Evolutionary conservation across 352 stramenopile species (phyloP), one percentile per base, ranked within the genome.

Genomic region (Achlya hypogyna): DNA sequence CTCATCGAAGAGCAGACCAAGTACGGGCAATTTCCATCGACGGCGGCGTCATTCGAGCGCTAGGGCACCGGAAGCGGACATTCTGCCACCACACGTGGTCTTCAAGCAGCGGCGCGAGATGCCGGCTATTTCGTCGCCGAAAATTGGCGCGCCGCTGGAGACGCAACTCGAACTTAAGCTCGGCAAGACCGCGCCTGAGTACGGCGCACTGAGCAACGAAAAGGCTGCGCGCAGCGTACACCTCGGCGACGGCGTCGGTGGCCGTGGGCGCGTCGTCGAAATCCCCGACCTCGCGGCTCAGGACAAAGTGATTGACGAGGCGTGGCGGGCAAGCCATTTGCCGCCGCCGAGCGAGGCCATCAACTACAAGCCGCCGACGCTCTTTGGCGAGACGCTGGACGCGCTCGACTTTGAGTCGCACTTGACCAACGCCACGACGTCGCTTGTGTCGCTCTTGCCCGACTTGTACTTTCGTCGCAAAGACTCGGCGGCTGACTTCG

Each of bases 81-180:
- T 69, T 34, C 65, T 81, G 43, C 86, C 84, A 32, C 71, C 91
- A 31, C 86, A 94, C 71, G 68, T 94, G 56, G 88, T 94, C 27
- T 94, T 91, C 69, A 92, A 92, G 67, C 86, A 92, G 52, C 81
- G 86, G 28, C 82, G 82, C 25, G 82, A 91, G 45, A 32, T 35
- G 35, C 28, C 54, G 3, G 54, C 54, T 12, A 56, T 56, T 16
- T 38, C 49, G 25, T 56, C 49, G 2, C 49, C 49, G 49, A 56
- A 56, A 56, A 20, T 16, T 10, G 49, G 31, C 6, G 49, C 49
- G 25, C n/a, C 38, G 2, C 16, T 56, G 10, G 49, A 56, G 31
- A 56, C 49, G 8, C 10, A 56, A 20, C 49, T 56, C 8, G 12
- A 20, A 20, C 25, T 56, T 38, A 20, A 10, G 31, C 20, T 56